These are phyloP conservation scores for Heliamphora pulchella DNA, from an alignment of 179 eudicot genomes.

Conservation along the genomic window DNA sequence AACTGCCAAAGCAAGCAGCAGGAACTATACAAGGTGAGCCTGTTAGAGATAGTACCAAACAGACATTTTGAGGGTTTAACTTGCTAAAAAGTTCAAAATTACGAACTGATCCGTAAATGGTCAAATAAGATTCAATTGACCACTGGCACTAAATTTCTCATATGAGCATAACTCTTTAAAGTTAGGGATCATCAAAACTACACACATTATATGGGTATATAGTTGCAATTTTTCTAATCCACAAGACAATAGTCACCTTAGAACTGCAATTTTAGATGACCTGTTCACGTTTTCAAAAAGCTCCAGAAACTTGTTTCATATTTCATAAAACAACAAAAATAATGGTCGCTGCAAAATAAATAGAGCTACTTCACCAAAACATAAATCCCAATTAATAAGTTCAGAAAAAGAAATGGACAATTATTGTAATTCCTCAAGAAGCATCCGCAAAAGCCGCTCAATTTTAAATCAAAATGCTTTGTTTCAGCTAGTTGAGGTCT, in stretches of 20 bases:
- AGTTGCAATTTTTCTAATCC: no score
- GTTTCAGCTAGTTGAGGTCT: no score
- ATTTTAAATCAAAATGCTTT: background rate
- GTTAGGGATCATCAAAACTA: background rate
- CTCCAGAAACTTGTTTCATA: background rate
- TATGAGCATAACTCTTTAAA: background rate
- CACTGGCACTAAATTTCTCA: background rate
- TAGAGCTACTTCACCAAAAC: background rate
- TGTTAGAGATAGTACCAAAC: background rate
- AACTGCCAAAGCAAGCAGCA: background rate
- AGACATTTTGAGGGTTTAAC: background rate
- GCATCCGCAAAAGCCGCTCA: background rate
- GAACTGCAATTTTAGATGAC: background rate
- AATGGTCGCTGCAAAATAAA: background rate
- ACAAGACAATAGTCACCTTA: background rate
- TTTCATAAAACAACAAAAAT: background rate
- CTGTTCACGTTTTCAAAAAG: background rate
- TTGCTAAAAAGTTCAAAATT: conserved; percentile 1
- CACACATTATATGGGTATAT: background rate
- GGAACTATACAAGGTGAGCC: background rate
- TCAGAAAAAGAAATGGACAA: background rate
- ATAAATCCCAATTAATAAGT: background rate
- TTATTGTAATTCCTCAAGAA: no score
- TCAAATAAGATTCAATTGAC: background rate
- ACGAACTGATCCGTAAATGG: background rate